These are phyloP conservation scores for Trametes cinnabarina DNA, from an alignment of 768 basidiomycete genomes.

Conservation along the genomic window DNA sequence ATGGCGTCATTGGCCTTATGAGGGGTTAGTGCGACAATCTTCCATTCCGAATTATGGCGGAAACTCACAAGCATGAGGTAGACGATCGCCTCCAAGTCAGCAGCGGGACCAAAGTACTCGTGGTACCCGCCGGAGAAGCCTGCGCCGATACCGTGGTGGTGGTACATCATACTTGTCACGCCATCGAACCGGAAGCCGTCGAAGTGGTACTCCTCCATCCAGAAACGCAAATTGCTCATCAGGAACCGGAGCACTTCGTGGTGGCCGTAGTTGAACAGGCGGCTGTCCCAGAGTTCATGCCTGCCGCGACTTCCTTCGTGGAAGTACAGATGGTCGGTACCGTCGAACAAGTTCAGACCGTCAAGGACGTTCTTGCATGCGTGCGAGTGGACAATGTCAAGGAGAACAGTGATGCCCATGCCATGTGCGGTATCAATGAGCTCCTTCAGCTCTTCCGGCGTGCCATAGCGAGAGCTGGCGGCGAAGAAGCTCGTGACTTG, in stretches of 20 bases:
- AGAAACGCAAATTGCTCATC: constrained; percentile 92
- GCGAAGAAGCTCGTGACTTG: constrained; percentile 98
- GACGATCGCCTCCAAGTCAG: constrained; percentile 86
- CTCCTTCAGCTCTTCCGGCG: constrained; percentile 93
- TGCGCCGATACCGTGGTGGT: constrained; percentile 95
- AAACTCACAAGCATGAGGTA: constrained; percentile 93
- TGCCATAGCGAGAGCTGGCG: constrained; percentile 92
- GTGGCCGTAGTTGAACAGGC: constrained; percentile 93
- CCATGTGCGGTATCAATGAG: constrained; percentile 94
- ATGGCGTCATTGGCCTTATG: constrained; percentile 87
- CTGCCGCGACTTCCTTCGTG: constrained; percentile 88
- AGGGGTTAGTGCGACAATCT: no score
- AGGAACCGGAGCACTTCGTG: constrained; percentile 96
- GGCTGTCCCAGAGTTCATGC: constrained; percentile 97
- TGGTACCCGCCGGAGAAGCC: constrained; percentile 98
- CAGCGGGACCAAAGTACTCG: constrained; percentile 89
- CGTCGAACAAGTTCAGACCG: constrained; percentile 94
- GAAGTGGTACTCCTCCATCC: constrained; percentile 92
- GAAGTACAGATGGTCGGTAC: constrained; percentile 97
- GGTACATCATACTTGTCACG: constrained; percentile 99
- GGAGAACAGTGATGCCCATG: constrained; percentile 87
- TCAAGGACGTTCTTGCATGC: constrained; percentile 97
- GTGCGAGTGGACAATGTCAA: constrained; percentile 97
- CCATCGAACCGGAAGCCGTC: constrained; percentile 99
- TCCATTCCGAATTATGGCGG: no score